Conservation (phyloP, 129 eudicot genomes). For the Lonicera japonica region DNA sequence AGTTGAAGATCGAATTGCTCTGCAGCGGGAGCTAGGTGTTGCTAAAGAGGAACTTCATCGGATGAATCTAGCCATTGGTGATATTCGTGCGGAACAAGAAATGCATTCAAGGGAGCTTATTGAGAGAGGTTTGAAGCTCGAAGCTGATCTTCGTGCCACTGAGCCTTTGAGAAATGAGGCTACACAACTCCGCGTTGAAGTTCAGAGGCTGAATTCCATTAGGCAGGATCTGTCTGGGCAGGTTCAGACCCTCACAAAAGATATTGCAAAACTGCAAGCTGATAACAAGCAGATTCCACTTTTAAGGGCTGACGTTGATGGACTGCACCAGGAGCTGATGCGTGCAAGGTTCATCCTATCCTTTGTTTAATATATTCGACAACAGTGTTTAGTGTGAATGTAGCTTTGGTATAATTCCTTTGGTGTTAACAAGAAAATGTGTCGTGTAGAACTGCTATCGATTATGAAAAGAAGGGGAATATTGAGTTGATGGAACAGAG, state of each 20-base stretch:
- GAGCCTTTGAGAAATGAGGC: constrained; percentile 69
- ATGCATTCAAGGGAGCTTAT: constrained; percentile 65
- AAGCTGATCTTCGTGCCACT: constrained; percentile 79
- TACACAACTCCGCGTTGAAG: constrained; percentile 58
- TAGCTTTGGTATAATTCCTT: background rate
- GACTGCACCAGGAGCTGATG: constrained; percentile 75
- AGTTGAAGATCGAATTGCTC: constrained; percentile 61
- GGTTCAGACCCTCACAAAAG: constrained; percentile 55
- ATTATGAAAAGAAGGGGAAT: constrained; percentile 81
- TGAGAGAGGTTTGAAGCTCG: constrained; percentile 72
- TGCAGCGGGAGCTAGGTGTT: constrained; percentile 67
- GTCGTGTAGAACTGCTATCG: constrained; percentile 63
- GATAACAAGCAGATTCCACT: constrained; percentile 75
- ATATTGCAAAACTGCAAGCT: constrained; percentile 50
- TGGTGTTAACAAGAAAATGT: constrained; percentile 5
- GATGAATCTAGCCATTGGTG: constrained; percentile 55
- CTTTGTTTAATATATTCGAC: background rate
- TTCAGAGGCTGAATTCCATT: constrained; percentile 53
- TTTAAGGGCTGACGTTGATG: constrained; percentile 66
- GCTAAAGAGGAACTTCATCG: constrained; percentile 70
- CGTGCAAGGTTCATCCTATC: constrained; percentile 59
- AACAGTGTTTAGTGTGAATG: background rate
- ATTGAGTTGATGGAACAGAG: constrained; percentile 80
- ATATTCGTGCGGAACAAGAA: constrained; percentile 71
- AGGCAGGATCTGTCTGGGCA: constrained; percentile 58